Base-by-base conservation (phyloP, 2,329 filamentous ascomycete genomes). In the Diatrype stigma region DNA sequence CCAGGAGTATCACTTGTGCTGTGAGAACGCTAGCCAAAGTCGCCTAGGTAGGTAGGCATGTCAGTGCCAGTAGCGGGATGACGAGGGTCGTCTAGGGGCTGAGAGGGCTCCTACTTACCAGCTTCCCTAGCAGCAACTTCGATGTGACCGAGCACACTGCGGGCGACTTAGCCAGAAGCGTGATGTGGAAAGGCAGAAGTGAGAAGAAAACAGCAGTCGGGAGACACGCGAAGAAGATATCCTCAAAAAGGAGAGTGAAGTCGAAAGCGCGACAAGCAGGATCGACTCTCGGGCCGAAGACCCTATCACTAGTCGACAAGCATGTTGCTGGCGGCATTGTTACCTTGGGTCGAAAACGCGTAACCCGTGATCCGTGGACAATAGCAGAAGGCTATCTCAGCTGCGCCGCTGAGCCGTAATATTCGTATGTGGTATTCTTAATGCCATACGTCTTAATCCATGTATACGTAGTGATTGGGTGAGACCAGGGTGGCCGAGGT, bases 161-260 rank as follows among this genome's bases (percentile, higher is more conserved):
- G 12, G 49, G 34, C 10, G 51, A 52, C 16, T 37, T 35, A 21
- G 52, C 16, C 5, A 58, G 26, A 6, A 47, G 12, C 0, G 48
- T 26, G 26, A 56, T 30, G 17, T 38, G 48, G 16, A 49, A 28
- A 12, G 54, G 47, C 5, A 52, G 22, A 14, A 63, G 54, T 3
- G 54, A n/a, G 4, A 65, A 42, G 16, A 65, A 55, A 1, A 57
- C 37, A 2, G 52, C 53, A 2, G 52, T 47, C 0, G 60, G 62
- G 1, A 63, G 12, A 14, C 52, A 54, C 1, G 52, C 53, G n/a
- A 64, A 56, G 17, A 66, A 48, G 17, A 63, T 46, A 21, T 66
- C 63, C 44, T 65, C 61, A 28, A 65, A 66, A 2, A 55, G 47
- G 5, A 65, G 51, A 0, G 63, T 63, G 42, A 66, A 65, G 52